phyloP scores from a whole-genome alignment of 139 green algal genomes.

The Coccomyxa sp. region DNA sequence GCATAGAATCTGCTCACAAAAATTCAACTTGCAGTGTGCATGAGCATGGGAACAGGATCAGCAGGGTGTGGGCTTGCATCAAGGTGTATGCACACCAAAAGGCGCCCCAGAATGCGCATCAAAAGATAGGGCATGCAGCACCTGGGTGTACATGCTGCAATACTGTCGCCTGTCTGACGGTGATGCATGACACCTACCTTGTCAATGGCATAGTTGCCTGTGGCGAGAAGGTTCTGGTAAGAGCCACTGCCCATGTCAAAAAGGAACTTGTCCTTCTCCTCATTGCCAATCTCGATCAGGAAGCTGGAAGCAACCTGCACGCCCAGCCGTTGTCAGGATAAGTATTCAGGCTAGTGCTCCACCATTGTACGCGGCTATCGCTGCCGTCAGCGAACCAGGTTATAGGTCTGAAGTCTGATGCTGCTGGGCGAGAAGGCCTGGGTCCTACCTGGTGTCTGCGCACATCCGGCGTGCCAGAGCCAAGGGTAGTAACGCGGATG shows the following conservation, averaged over 20 bases:
- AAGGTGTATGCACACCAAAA: no score
- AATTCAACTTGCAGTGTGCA: no score
- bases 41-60: no score
- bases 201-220: slow-evolving; percentile 18
- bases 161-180: background rate
- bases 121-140: no score
- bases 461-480: slow-evolving; percentile 24
- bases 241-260: slow-evolving; percentile 33
- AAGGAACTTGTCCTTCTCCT: slow-evolving; percentile 20
- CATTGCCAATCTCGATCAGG: slow-evolving; percentile 30
- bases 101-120: no score
- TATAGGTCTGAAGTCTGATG: background rate
- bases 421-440: background rate
- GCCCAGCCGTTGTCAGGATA: no score
- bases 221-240: slow-evolving; percentile 35
- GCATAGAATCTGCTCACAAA: no score
- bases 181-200: background rate
- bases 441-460: background rate
- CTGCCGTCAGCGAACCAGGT: no score
- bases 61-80: no score
- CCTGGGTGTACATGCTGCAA: background rate
- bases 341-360: no score
- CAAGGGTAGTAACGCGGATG: slow-evolving; percentile 13
- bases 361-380: no score
- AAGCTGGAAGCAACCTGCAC: slow-evolving; percentile 33